Base-by-base conservation (phyloP, 2,329 filamentous ascomycete genomes). In the Raffaelea arxii region DNA sequence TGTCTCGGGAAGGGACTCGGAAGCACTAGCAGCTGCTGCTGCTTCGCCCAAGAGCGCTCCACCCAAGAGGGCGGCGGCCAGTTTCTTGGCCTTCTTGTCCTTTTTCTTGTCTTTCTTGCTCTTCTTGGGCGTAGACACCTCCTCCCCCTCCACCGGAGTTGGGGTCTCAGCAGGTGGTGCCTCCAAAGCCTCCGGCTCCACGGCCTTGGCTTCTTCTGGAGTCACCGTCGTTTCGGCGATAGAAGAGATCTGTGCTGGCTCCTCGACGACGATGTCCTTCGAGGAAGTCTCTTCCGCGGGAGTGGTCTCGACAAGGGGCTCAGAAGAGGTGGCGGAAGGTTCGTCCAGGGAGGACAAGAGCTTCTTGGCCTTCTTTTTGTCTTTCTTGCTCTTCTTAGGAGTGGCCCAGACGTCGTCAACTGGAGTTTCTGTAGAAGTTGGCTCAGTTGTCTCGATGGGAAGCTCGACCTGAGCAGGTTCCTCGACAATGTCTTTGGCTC, bases 61-160 rank as follows among this genome's bases (percentile, higher is more conserved):
- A 16, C 24, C 16, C 22, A 42, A 43, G 25, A 12, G 16, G 32
- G 32, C 32, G 32, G 16, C 6, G 7, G 32, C 7, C 6, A 10
- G 32, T 6, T n/a, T 9, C 32, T 22, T 30, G 23, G 6, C 12
- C 12, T 43, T 24, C 3, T 32, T 37, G 4, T 45, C 41, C 16
- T 19, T 44, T 27, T 53, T 54, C 47, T 55, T 58, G 49, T 55
- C 51, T 30, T 64, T 64, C 41, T 43, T 43, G 42, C 18, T 25
- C 19, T 37, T 44, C 42, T 44, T 36, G 19, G 42, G 16, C 16
- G 42, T 11, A 22, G 32, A 16, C 7, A n/a, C 9, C 10, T 14
- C 30, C 18, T 22, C 23, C 11, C 35, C 41, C 32, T 43, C 41
- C 6, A 21, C 25, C n/a, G 27, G 10, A 32, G 27, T 32, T 16